Base-by-base conservation (phyloP, 108 stramenopile genomes). In the Mayamaea pseudoterrestris region DNA sequence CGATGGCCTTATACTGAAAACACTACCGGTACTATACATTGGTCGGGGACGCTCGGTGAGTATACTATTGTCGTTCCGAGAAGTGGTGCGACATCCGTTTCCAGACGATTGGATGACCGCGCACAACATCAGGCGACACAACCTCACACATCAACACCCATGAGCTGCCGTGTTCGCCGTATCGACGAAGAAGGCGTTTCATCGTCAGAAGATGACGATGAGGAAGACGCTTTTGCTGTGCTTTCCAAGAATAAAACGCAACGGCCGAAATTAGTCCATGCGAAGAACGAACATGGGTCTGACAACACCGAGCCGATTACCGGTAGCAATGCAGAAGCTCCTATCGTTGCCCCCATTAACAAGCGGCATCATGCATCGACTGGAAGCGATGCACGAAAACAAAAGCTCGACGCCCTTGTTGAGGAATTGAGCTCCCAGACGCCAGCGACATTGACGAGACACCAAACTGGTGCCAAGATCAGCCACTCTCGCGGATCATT, bases 321-420 rank as follows among this genome's bases (percentile, higher is more conserved):
- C 6, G 40, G 4, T 21, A 34, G 12, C n/a, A 12, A n/a, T 27
- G 27, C 22, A 16, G 28, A 63, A 1, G 56, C 63, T 3, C 32
- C 47, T 4, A 40, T 52, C 30, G 46, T 48, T 7, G 66, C 74
- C 14, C 69, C 74, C 27, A 69, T 68, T 35, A 76, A 63, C 68
- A 76, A 76, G 51, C 68, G 74, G 17, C 74, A 76, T 41, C 74
- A 76, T 31, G 56, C 50, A 21, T 48, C 55, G 7, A 36, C 40
- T n/a, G n/a, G n/a, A 2, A 76, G 45, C 44, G 55, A 66, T 42
- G 26, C 44, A 25, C 64, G 87, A 23, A 74, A 77, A 45, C 65
- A 71, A 5, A 79, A 82, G 53, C 83, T 89, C 82, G 78, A 89
- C 47, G 81, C 87, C 3, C 44, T 89, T 0, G 35, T 89, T 7